Conservation (phyloP, 805 yeast species). For the Lachancea sp. region DNA sequence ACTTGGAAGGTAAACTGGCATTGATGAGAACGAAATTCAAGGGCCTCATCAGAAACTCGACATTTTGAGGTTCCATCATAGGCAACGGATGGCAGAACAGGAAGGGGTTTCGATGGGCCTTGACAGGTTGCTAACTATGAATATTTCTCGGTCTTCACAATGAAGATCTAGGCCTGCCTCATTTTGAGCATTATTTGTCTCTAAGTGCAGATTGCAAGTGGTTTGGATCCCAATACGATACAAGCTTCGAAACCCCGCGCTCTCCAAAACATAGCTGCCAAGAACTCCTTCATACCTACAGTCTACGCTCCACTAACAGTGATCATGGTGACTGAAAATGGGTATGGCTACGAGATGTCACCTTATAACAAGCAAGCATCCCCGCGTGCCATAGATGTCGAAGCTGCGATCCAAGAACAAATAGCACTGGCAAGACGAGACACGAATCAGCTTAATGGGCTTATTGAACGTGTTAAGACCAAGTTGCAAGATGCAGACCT, state of each 20-base stretch:
- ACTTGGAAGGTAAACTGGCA: background rate
- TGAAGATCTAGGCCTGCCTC: background rate
- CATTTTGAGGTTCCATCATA: constrained; percentile 8
- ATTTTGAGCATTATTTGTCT: too few species aligned
- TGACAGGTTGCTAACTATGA: too few species aligned
- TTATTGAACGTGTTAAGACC: constrained; percentile 40
- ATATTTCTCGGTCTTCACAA: too few species aligned
- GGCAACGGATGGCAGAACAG: constrained; percentile 3
- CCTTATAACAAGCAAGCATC: background rate
- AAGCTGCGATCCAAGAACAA: constrained; percentile 25
- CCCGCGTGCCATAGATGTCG: constrained; percentile 8
- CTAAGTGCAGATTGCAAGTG: too few species aligned
- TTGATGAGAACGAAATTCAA: background rate
- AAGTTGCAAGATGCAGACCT: constrained; percentile 43
- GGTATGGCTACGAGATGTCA: constrained; percentile 3
- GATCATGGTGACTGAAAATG: background rate
- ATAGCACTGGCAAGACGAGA: constrained; percentile 38
- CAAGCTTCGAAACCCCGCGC: too few species aligned
- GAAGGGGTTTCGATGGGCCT: too few species aligned
- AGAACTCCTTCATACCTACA: too few species aligned
- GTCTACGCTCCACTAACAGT: background rate
- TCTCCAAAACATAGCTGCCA: too few species aligned
- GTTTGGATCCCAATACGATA: too few species aligned
- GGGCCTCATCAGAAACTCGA: background rate
- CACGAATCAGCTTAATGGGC: constrained; percentile 43